Base-by-base conservation (phyloP, 108 stramenopile genomes). In the Cyclotella distinguenda region DNA sequence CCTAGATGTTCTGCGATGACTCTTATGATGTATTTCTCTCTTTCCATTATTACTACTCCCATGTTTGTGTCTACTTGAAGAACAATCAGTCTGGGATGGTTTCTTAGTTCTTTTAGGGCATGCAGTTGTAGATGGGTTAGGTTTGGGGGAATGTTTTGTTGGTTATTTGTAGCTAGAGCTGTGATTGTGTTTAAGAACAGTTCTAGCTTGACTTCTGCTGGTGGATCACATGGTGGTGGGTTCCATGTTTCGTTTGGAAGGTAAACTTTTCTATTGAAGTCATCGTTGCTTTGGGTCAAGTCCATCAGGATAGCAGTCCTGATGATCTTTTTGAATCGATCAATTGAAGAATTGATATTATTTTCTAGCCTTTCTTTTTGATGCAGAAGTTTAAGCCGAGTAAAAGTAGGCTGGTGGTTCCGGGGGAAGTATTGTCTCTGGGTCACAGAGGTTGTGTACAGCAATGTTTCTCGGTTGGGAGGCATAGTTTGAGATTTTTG, bases 31-130 rank as follows among this genome's bases (percentile, higher is more conserved):
- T 4, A 48, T 4, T 48, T 2, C 18, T 48, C 7, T 3, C 46
- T 19, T 2, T 48, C 18, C 16, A 18, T 23, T 19, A 48, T 48
- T 1, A 22, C 6, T 1, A 48, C 46, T 4, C 46, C 46, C 46
- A 48, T 48, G 46, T 48, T 48, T 48, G 21, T 48, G 40, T 48
- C 46, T 22, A 22, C 21, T 48, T 48, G 22, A 2, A 48, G 10
- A 3, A 48, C 25, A 9, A 48, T 48, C 1, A 48, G 6, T 6
- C 11, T 4, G 46, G 1, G 7, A 21, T 48, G 46, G 1, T 48
- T 21, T 1, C 2, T 21, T 13, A 48, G 46, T 1, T 1, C 0
- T 1, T 22, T 19, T 11, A 48, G 46, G 46, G 40, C 40, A 42
- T 2, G 16, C n/a, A 16, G 13, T 42, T 42, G 40, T 2, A 42